A percentile compares a stretch with the other conserved stretches of the same genome.
These are phyloP conservation scores for Rhodotorula babjevae DNA, from an alignment of 768 basidiomycete species.

Conservation along the genomic window DNA sequence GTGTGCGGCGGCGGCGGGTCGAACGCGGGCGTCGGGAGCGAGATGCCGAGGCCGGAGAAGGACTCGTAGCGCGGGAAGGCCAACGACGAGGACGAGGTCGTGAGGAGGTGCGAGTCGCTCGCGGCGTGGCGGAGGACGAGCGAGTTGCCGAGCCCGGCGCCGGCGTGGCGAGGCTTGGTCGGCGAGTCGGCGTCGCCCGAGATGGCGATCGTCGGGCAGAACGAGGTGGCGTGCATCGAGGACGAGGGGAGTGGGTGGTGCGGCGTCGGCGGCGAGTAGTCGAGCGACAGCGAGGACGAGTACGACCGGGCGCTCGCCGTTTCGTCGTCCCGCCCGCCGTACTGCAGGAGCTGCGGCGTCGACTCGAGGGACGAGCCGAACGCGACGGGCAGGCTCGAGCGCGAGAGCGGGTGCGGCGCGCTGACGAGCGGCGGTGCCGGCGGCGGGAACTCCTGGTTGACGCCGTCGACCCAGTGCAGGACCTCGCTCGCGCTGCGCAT, in stretches of 20 bases:
- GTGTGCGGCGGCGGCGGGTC: not conserved
- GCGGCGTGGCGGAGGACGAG: conserved; percentile 16
- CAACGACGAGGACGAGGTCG: not conserved
- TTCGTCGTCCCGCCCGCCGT: not conserved
- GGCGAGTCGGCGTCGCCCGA: not conserved
- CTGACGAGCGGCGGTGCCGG: not conserved
- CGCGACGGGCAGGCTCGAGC: not conserved
- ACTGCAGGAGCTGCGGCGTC: not conserved
- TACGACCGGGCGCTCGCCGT: conserved; percentile 8
- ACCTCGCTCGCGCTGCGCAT: conserved; percentile 6
- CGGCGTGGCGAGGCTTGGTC: not conserved
- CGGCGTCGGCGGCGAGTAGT: conserved; percentile 11
- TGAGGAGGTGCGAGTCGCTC: conserved; percentile 7
- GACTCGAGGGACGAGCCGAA: not conserved
- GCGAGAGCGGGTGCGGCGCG: not conserved
- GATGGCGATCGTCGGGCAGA: not conserved
- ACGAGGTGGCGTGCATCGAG: not conserved
- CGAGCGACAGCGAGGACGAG: conserved; percentile 17
- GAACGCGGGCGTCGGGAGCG: not conserved
- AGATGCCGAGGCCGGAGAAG: conserved; percentile 12
- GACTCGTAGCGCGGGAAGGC: not conserved
- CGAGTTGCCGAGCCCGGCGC: not conserved
- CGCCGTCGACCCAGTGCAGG: not conserved
- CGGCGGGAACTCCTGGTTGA: not conserved
- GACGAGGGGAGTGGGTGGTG: not conserved